Conservation (phyloP, 495 filamentous ascomycete genomes). For the Xylaria acuta region DNA sequence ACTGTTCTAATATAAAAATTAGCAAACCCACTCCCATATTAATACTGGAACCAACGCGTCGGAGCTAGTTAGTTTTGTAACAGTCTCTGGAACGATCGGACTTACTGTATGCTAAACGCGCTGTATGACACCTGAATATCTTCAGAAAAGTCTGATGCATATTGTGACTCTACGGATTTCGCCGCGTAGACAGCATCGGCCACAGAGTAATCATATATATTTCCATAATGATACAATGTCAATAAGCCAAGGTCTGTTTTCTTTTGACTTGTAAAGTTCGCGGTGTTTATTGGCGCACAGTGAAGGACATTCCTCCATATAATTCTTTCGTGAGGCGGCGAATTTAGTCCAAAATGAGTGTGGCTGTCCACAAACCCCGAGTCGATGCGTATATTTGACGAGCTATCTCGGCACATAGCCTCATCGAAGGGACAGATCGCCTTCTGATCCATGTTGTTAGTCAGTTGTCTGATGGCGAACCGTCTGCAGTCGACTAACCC, state of each 20-base stretch:
- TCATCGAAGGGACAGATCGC: neutral
- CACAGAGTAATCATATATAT: too few species aligned
- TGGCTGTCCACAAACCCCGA: neutral
- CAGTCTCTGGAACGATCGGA: too few species aligned
- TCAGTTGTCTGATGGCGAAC: neutral
- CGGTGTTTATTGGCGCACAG: neutral
- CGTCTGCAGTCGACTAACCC: neutral
- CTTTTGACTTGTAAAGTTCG: neutral
- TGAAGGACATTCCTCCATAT: neutral
- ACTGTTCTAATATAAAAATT: too few species aligned
- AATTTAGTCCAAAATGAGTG: neutral
- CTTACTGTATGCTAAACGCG: too few species aligned
- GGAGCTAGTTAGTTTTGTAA: too few species aligned
- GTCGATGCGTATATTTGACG: neutral
- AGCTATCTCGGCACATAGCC: neutral
- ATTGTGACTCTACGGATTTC: too few species aligned
- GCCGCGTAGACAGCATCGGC: too few species aligned
- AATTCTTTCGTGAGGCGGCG: neutral
- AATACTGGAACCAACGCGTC: too few species aligned
- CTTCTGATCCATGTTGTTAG: neutral
- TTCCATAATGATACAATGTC: constrained; percentile 6
- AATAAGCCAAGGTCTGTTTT: neutral
- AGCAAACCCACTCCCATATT: too few species aligned
- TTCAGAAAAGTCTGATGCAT: too few species aligned
- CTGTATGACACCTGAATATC: too few species aligned